Evolutionary conservation across 139 green algal genomes (phyloP).

Genomic region (Nannochloris sp.): DNA sequence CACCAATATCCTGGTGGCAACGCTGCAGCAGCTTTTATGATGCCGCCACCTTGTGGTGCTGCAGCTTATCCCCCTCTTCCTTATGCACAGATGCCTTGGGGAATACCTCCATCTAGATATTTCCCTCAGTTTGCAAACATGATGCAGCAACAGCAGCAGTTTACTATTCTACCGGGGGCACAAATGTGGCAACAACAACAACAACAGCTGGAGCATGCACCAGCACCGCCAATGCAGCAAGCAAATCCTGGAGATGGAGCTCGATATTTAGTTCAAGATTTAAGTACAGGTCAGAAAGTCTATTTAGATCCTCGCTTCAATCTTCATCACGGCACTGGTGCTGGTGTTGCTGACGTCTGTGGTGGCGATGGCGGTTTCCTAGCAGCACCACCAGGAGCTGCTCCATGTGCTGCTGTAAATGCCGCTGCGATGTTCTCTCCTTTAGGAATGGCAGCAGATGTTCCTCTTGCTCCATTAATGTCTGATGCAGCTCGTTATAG

Average conservation of each 20-base stretch:
- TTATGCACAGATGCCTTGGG: background rate
- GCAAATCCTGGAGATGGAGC: background rate
- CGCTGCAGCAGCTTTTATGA: background rate
- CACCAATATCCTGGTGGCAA: background rate
- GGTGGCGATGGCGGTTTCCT: too few relatives aligned
- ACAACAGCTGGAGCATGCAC: background rate
- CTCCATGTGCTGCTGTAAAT: too few relatives aligned
- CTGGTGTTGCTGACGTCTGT: too few relatives aligned
- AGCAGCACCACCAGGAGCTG: too few relatives aligned
- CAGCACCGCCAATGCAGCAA: background rate
- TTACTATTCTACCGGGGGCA: background rate
- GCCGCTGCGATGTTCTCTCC: too few relatives aligned
- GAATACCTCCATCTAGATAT: background rate
- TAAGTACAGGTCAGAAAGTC: slow-evolving; percentile 20
- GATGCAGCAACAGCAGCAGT: background rate
- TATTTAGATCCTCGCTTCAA: slow-evolving; percentile 24
- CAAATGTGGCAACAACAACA: background rate
- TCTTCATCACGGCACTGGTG: background rate
- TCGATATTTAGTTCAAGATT: slow-evolving; percentile 26
- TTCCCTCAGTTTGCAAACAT: too few relatives aligned
- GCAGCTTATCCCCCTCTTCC: background rate
- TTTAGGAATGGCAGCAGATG: too few relatives aligned
- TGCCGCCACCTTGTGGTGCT: background rate
- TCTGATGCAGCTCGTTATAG: too few relatives aligned
- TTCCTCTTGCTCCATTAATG: too few relatives aligned